phyloP scores from a whole-genome alignment of 495 filamentous ascomycete genomes.

The Aspergillus olivimuriae region DNA sequence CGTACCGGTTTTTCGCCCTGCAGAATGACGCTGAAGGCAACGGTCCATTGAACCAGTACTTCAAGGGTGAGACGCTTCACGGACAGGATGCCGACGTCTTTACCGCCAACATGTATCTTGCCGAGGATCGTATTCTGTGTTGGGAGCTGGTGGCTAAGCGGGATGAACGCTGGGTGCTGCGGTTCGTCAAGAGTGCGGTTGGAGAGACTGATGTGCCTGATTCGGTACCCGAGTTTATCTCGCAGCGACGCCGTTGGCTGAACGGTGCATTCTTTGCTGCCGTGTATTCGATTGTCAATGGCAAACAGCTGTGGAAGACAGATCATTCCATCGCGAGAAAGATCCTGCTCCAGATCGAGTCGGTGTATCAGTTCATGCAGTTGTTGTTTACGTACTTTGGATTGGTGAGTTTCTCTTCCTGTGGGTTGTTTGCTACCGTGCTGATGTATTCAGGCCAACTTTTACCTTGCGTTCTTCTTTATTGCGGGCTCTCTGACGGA shows the following conservation, averaged over 20 bases:
- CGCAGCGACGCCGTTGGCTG: conserved; percentile 90
- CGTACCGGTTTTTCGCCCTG: conserved; percentile 93
- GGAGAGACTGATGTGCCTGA: conserved; percentile 95
- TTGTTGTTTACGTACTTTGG: conserved; percentile 97
- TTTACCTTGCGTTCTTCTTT: conserved; percentile 98
- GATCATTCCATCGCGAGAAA: conserved; percentile 89
- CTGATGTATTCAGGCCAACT: conserved; percentile 62
- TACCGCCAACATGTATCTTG: conserved; percentile 98
- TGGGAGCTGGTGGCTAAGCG: conserved; percentile 98
- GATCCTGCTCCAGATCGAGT: conserved; percentile 88
- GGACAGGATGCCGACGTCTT: conserved; percentile 98
- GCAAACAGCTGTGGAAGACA: conserved; percentile 85
- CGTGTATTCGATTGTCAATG: conserved; percentile 94
- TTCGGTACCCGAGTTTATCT: conserved; percentile 79
- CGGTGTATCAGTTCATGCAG: conserved; percentile 87
- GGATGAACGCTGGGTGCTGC: conserved; percentile 91
- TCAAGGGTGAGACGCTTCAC: conserved; percentile 96
- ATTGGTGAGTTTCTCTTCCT: conserved; percentile 43
- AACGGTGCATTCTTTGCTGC: conserved; percentile 99
- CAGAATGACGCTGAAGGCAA: conserved; percentile 96
- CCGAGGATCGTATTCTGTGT: conserved; percentile 97
- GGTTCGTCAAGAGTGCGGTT: conserved; percentile 91
- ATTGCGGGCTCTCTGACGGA: conserved; percentile 92
- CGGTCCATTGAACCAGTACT: conserved; percentile 95
- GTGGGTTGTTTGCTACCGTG: not conserved